Evolutionary conservation across 208 protist species (phyloP).

Genomic region (Trypanosoma rangeli): DNA sequence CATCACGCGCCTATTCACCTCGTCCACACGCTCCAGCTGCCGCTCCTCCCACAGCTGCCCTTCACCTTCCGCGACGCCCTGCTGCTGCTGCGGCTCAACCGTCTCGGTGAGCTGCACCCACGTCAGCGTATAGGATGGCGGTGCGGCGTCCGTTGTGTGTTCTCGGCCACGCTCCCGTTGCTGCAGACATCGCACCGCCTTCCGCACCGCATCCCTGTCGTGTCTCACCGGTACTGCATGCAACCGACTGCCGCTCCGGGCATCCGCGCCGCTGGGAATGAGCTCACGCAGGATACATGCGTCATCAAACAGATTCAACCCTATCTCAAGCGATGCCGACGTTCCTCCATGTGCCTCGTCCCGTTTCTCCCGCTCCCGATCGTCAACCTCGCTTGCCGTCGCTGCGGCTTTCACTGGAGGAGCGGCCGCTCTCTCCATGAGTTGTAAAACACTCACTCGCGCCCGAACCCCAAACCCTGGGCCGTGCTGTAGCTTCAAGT

Average conservation of each 20-base stretch:
- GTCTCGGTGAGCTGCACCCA: slow-evolving; percentile 73
- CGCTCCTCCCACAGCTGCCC: slow-evolving; percentile 25
- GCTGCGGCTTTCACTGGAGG: slow-evolving; percentile 8
- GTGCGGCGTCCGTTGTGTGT: not conserved
- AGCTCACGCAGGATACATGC: slow-evolving; percentile 34
- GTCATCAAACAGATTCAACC: slow-evolving; percentile 72
- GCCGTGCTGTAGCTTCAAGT: slow-evolving; percentile 82
- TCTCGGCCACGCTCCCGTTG: slow-evolving; percentile 20
- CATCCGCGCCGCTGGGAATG: slow-evolving; percentile 12
- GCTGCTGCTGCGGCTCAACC: slow-evolving; percentile 23
- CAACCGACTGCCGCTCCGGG: slow-evolving; percentile 14
- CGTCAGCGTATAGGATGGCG: slow-evolving; percentile 41
- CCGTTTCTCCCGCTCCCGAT: not conserved
- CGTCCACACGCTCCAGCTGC: slow-evolving; percentile 41
- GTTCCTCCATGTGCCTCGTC: not conserved
- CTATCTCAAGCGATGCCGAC: slow-evolving; percentile 16
- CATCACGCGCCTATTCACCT: slow-evolving; percentile 68
- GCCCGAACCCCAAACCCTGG: slow-evolving; percentile 65
- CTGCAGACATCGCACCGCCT: slow-evolving; percentile 61
- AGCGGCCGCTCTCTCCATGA: slow-evolving; percentile 37
- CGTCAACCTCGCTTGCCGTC: not conserved
- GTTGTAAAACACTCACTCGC: slow-evolving; percentile 57
- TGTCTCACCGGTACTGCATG: slow-evolving; percentile 64
- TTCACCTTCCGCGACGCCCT: not conserved
- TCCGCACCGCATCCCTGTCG: slow-evolving; percentile 74